phyloP scores from a whole-genome alignment of 371 early-diverging fungal species.

The Saksenaea oblongispora region DNA sequence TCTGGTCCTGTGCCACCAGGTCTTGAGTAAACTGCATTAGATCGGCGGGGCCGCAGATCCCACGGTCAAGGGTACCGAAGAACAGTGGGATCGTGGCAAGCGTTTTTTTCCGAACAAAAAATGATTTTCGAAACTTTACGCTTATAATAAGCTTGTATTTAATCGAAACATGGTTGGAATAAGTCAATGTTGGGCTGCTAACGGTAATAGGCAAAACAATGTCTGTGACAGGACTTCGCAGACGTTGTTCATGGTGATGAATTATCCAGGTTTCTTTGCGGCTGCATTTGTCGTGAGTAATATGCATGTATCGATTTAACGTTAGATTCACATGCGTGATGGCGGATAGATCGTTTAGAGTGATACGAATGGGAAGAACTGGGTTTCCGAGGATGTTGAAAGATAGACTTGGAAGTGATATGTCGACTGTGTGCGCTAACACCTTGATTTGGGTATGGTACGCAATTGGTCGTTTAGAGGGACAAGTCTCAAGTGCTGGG shows the following conservation, averaged over 20 bases:
- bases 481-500: slow-evolving; percentile 17
- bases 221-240: neutral
- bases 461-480: slow-evolving; percentile 14
- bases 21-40: neutral
- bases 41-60: neutral
- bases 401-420: neutral
- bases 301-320: neutral
- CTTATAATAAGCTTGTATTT: neutral
- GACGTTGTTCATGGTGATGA: neutral
- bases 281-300: neutral
- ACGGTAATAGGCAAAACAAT: neutral
- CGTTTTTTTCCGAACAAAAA: neutral
- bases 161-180: neutral
- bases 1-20: neutral
- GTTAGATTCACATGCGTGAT: neutral
- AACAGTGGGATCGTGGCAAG: neutral
- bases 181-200: neutral
- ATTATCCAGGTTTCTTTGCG: neutral
- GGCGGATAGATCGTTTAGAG: neutral
- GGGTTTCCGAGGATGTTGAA: neutral
- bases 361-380: neutral
- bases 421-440: neutral
- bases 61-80: slow-evolving; percentile 3
- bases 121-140: neutral
- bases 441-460: slow-evolving; percentile 5